Percentiles rank a stretch among this genome's conserved stretches.
Conservation (phyloP, 2,329 filamentous ascomycete species). For the Diaporthe capsici region DNA sequence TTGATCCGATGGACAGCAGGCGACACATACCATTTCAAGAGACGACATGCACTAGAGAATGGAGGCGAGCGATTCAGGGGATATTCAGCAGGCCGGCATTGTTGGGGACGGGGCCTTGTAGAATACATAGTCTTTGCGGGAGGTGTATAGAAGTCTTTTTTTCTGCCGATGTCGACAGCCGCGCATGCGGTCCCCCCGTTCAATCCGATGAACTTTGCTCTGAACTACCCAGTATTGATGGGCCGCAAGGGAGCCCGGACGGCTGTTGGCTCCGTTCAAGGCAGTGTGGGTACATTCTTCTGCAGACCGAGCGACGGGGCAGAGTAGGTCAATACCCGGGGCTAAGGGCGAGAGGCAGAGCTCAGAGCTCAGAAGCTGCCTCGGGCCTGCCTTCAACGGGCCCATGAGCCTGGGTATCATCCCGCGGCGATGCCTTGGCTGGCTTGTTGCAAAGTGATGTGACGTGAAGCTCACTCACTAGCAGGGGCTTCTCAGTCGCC, state of each 20-base stretch:
- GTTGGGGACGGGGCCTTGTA: conserved; percentile 52
- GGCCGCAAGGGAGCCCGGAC: background rate
- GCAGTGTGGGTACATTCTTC: background rate
- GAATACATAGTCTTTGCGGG: conserved; percentile 50
- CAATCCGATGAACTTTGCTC: background rate
- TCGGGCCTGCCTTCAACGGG: background rate
- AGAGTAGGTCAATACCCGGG: background rate
- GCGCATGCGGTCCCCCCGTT: background rate
- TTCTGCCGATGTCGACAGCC: conserved; percentile 27
- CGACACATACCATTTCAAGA: conserved; percentile 49
- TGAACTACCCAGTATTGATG: background rate
- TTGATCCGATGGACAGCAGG: background rate
- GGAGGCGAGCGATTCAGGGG: conserved; percentile 32
- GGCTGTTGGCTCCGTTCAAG: background rate
- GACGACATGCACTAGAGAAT: conserved; percentile 35
- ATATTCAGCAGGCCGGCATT: background rate
- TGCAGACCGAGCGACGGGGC: background rate
- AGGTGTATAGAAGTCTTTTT: conserved; percentile 47
- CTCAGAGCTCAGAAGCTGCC: background rate
- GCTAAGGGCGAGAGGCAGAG: background rate
- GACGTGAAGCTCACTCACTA: no score
- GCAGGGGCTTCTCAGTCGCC: conserved; percentile 50
- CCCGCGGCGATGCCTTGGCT: background rate
- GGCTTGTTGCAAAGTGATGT: background rate
- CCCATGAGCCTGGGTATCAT: background rate